phyloP scores from a whole-genome alignment of 306 rosid genomes.

The Lablab purpureus region DNA sequence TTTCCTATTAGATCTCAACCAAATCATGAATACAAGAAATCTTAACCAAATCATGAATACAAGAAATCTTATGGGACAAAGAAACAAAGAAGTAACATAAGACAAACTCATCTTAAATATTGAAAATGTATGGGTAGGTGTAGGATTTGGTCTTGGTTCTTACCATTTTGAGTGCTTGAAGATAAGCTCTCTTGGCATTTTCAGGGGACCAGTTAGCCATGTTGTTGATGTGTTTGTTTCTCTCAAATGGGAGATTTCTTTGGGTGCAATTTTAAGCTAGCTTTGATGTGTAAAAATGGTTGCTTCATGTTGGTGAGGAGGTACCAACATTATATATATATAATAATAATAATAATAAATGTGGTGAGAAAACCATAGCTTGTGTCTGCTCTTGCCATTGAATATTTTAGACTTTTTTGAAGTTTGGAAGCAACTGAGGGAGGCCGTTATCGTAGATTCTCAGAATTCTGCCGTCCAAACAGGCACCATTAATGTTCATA shows the following conservation, averaged over 20 bases:
- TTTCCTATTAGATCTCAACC: too few species aligned
- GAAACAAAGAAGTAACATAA: not conserved
- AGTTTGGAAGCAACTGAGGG: conserved; percentile 51
- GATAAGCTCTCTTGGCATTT: conserved; percentile 65
- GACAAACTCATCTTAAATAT: not conserved
- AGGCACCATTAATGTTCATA: conserved; percentile 36
- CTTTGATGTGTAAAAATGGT: conserved; percentile 19
- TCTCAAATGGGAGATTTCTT: conserved; percentile 3
- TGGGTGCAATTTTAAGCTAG: conserved; percentile 30
- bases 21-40: not conserved
- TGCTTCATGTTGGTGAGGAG: conserved; percentile 36
- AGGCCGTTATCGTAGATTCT: conserved; percentile 50
- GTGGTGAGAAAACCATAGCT: conserved; percentile 23
- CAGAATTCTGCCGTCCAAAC: conserved; percentile 47
- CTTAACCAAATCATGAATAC: not conserved
- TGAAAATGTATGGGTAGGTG: not conserved
- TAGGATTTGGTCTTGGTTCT: not conserved
- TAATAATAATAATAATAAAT: not conserved
- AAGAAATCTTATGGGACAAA: not conserved
- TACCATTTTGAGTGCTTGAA: conserved; percentile 59
- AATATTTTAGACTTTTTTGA: conserved; percentile 29
- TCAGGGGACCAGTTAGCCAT: conserved; percentile 67
- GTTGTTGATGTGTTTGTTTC: conserved; percentile 13
- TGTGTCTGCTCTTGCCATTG: not conserved
- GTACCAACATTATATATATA: conserved; percentile 25